Base-by-base conservation (phyloP, 208 protist species). In the Crithidia expoeki region DNA sequence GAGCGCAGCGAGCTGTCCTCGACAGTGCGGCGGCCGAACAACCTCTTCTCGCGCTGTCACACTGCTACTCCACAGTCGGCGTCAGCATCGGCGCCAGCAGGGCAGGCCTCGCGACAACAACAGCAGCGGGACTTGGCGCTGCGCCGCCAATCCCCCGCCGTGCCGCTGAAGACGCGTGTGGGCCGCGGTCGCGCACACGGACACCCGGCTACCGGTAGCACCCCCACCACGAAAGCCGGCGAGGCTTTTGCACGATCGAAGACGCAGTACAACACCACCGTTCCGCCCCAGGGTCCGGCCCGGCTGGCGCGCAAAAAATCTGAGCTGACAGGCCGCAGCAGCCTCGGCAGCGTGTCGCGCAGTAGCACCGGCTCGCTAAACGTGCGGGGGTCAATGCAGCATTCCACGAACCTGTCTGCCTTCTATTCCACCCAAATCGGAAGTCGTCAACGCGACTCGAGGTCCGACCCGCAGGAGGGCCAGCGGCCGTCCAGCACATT, bases 21-120 rank as follows among this genome's bases (percentile, higher is more conserved):
- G 51, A 64, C 46, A 30, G 25, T 55, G 40, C 71, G 71, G 10
- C 25, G 23, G 9, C 44, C 44, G 12, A 65, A 40, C 28, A 36
- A 42, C 72, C 55, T 58, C 36, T 81, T 84, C 53, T 62, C 63
- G 19, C 74, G 70, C 66, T 74, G 69, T 66, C 74, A 84, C 33
- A 84, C 74, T 10, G 59, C 73, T 25, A 58, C 71, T 1, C 64
- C 68, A 11, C 44, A 57, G 27, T 30, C 16, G 38, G 30, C 19
- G 36, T 42, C 36, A 12, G 6, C 36, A 12, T 6, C 36, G 10
- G 6, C 36, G 36, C 36, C 36, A 6, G 36, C 36, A 12, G 36
- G 6, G 36, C 6, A 42, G 36, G 36, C 10, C 36, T 6, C 10
- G 36, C 12, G 10, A 42, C 33, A 30, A 50, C 19, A 1, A 5